phyloP scores from a whole-genome alignment of 768 basidiomycete species.

The Scleroderma citrinum region DNA sequence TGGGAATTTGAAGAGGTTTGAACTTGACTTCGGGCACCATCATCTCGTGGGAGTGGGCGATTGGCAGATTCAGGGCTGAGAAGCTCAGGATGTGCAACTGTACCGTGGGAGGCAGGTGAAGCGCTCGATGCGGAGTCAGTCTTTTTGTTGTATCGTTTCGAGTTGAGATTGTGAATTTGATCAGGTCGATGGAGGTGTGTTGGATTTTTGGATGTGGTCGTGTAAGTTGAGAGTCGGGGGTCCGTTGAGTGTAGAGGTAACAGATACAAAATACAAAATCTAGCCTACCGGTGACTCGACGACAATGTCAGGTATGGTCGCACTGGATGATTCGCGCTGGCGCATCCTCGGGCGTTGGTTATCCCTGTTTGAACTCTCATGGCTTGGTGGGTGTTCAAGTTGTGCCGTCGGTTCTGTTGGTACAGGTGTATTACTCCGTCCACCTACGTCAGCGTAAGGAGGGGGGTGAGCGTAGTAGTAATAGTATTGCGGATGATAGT shows the following conservation, averaged over 20 bases:
- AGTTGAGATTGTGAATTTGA: neutral
- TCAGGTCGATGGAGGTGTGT: neutral
- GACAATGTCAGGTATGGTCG: constrained; percentile 37
- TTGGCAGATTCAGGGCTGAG: constrained; percentile 40
- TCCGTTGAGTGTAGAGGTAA: neutral
- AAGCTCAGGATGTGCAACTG: constrained; percentile 23
- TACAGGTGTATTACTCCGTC: constrained; percentile 12
- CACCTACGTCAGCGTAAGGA: constrained; percentile 17
- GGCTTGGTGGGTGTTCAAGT: constrained; percentile 2
- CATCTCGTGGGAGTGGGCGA: constrained; percentile 18
- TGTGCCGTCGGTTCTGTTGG: constrained; percentile 6
- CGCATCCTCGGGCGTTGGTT: constrained; percentile 23
- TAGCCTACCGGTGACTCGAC: constrained; percentile 42
- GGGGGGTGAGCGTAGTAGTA: constrained; percentile 15
- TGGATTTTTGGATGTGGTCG: neutral
- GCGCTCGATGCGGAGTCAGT: constrained; percentile 33
- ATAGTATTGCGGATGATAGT: constrained; percentile 7
- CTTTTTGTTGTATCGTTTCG: constrained; percentile 16
- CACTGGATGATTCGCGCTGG: constrained; percentile 27
- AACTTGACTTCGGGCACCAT: neutral
- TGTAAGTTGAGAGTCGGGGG: neutral
- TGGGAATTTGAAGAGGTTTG: constrained; percentile 4
- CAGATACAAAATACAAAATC: constrained; percentile 1
- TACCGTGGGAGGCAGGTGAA: constrained; percentile 21
- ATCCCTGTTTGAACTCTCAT: constrained; percentile 11